These are phyloP conservation scores for Talaromyces borbonicus DNA, from an alignment of 495 filamentous ascomycete species.

Conservation along the genomic window DNA sequence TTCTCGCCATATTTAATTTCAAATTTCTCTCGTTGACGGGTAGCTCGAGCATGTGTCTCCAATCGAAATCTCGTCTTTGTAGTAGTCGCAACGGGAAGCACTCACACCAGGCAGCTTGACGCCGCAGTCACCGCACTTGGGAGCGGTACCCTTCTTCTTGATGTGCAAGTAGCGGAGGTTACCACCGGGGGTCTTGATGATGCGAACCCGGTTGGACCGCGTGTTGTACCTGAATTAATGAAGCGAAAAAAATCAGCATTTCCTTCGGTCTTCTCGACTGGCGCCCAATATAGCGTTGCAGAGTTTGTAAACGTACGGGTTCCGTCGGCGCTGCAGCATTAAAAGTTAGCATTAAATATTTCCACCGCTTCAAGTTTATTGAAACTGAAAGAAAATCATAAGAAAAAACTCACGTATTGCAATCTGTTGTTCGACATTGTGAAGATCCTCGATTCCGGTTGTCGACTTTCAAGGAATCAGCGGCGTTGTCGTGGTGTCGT, in stretches of 20 bases:
- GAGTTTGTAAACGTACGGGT: conserved; percentile 60
- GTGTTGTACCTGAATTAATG: conserved; percentile 73
- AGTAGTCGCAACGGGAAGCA: conserved; percentile 21
- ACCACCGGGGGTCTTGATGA: conserved; percentile 94
- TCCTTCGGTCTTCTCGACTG: conserved; percentile 10
- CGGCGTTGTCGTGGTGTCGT: conserved; percentile 54
- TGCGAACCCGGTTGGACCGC: conserved; percentile 88
- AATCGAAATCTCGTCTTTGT: neutral
- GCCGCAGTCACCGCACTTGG: conserved; percentile 98
- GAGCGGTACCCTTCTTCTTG: conserved; percentile 94
- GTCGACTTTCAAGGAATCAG: conserved; percentile 29
- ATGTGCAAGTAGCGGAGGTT: conserved; percentile 91
- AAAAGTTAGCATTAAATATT: conserved; percentile 3
- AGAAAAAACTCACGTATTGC: conserved; percentile 53
- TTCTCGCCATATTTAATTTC: neutral
- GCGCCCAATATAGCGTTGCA: neutral
- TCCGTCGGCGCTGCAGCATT: conserved; percentile 61
- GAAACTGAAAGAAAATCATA: conserved; percentile 11
- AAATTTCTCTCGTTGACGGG: conserved; percentile 2
- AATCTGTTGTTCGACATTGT: conserved; percentile 63
- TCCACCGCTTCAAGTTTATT: neutral
- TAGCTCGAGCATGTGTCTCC: neutral
- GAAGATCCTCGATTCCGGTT: conserved; percentile 37
- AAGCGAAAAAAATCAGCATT: conserved; percentile 11
- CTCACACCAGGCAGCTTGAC: conserved; percentile 90